A percentile compares a stretch with the other conserved stretches of the same genome.
Evolutionary conservation across 352 stramenopile genomes (phyloP).

Genomic region (Peronospora belbahrii): DNA sequence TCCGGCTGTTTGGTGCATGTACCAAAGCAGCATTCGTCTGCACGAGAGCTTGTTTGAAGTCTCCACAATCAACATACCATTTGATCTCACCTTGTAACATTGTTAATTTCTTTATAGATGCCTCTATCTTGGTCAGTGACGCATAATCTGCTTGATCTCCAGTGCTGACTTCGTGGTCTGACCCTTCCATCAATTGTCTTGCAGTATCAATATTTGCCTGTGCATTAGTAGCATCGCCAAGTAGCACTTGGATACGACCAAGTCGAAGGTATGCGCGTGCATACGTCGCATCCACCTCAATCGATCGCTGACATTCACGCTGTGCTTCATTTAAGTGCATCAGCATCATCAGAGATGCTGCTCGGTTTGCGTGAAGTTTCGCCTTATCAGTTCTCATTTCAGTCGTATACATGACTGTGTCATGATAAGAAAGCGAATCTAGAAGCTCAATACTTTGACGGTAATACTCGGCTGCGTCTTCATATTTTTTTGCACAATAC

Average conservation of each 20-base stretch:
- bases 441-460: conserved; percentile 47
- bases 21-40: conserved; percentile 43
- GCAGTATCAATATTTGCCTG: conserved; percentile 44
- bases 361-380: conserved; percentile 73
- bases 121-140: conserved; percentile 50
- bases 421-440: conserved; percentile 27
- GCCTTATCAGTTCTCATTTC: conserved; percentile 64
- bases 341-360: conserved; percentile 74
- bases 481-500: conserved; percentile 34
- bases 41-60: conserved; percentile 39
- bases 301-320: conserved; percentile 54
- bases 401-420: conserved; percentile 26
- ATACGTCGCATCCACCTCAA: conserved; percentile 60
- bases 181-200: conserved; percentile 31
- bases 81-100: conserved; percentile 47
- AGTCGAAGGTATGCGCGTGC: conserved; percentile 66
- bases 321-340: conserved; percentile 62
- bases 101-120: conserved; percentile 39
- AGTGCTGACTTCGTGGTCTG: conserved; percentile 7
- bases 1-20: conserved; percentile 42
- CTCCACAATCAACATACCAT: conserved; percentile 40
- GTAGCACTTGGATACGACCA: conserved; percentile 56
- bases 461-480: conserved; percentile 52
- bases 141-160: conserved; percentile 33
- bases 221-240: conserved; percentile 47